Conservation (phyloP, 306 rosid species). For the Styphnolobium japonicum region DNA sequence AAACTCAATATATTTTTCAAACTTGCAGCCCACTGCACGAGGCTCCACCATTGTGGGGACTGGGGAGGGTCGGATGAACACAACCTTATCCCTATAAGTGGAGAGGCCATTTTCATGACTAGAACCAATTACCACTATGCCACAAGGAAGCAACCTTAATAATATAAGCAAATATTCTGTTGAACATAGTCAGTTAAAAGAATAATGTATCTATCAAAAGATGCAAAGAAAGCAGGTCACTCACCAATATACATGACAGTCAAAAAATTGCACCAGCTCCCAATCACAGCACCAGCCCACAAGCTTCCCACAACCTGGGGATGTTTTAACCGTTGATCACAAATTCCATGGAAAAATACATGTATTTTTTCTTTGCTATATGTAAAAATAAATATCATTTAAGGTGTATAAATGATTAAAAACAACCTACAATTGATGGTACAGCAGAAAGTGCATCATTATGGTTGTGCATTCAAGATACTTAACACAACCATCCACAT, state of each 20-base stretch:
- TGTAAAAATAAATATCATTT: background rate
- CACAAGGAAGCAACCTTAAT: background rate
- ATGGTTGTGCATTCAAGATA: background rate
- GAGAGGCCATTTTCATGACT: background rate
- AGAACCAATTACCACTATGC: background rate
- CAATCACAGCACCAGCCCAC: constrained; percentile 70
- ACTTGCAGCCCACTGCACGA: too few species aligned
- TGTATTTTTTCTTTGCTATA: background rate
- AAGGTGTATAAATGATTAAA: constrained; percentile 5
- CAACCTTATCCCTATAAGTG: background rate
- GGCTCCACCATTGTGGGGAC: background rate
- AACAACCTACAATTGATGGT: constrained; percentile 2
- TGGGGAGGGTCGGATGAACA: background rate
- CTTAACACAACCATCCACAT: background rate
- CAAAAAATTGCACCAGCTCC: constrained; percentile 88
- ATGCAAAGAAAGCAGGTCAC: constrained; percentile 21
- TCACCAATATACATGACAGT: constrained; percentile 83
- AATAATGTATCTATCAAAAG: background rate
- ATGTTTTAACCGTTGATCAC: constrained; percentile 24
- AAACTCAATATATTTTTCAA: background rate
- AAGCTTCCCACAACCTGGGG: constrained; percentile 62
- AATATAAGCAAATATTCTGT: background rate
- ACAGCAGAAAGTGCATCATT: background rate
- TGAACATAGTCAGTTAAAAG: background rate
- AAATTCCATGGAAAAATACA: constrained; percentile 9